phyloP scores from a whole-genome alignment of 345 rosid species.

The Geranium brycei region DNA sequence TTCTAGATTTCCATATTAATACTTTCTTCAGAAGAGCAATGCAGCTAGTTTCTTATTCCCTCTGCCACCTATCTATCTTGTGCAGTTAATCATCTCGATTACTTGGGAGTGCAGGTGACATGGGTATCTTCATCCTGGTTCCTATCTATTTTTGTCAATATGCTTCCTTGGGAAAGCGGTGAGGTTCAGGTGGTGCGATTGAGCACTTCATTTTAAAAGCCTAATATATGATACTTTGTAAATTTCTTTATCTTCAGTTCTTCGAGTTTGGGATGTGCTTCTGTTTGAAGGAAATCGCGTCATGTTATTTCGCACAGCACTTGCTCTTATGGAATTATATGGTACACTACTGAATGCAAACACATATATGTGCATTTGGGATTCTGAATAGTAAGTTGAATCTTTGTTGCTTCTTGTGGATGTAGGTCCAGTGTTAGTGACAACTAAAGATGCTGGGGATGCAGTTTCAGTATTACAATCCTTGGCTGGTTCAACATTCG shows the following conservation, averaged over 20 bases:
- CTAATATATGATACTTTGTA: no score
- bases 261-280: slow-evolving; percentile 95
- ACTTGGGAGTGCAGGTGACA: slow-evolving; percentile 99
- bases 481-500: slow-evolving; percentile 87
- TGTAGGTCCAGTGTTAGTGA: slow-evolving; percentile 78
- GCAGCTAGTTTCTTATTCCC: slow-evolving; percentile 23
- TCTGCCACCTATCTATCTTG: slow-evolving; percentile 24
- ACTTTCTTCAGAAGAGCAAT: not conserved
- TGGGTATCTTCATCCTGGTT: slow-evolving; percentile 98
- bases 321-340: slow-evolving; percentile 82
- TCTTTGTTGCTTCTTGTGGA: slow-evolving; percentile 14
- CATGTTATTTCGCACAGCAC: slow-evolving; percentile 90
- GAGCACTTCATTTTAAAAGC: not conserved
- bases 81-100: slow-evolving; percentile 99
- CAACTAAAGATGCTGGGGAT: slow-evolving; percentile 87
- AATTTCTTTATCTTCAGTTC: slow-evolving; percentile 36
- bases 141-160: slow-evolving; percentile 84
- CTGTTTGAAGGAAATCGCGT: slow-evolving; percentile 93
- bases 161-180: slow-evolving; percentile 99
- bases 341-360: slow-evolving; percentile 30
- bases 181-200: slow-evolving; percentile 28
- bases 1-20: slow-evolving; percentile 6
- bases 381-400: not conserved
- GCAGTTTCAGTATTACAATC: slow-evolving; percentile 74
- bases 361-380: slow-evolving; percentile 8